phyloP scores from a whole-genome alignment of 345 rosid genomes.

The Mercurialis annua region DNA sequence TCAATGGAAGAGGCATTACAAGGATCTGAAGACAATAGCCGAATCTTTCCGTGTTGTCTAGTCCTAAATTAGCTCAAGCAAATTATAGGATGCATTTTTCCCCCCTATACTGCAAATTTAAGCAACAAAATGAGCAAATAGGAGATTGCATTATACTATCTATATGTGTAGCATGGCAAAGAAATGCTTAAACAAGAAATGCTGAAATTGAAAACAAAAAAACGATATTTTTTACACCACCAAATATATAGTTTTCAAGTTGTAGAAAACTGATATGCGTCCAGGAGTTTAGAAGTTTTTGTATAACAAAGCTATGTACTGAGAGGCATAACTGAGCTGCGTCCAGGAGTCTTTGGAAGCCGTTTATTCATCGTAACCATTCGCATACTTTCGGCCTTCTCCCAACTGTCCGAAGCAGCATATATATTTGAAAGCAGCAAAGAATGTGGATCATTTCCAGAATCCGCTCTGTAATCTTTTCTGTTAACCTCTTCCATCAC shows the following conservation, averaged over 20 bases:
- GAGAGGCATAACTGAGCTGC: conserved; percentile 44
- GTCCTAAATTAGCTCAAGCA: conserved; percentile 2
- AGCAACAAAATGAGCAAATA: background rate
- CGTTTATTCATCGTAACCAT: conserved; percentile 40
- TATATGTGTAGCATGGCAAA: no score
- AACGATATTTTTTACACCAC: no score
- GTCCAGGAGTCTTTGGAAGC: conserved; percentile 47
- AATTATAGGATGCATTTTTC: background rate
- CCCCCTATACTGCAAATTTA: background rate
- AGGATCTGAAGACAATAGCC: conserved; percentile 79
- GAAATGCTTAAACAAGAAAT: no score
- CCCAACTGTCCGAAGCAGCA: conserved; percentile 65
- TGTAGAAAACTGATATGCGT: no score
- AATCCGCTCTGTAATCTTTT: conserved; percentile 12
- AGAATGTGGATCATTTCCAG: conserved; percentile 40
- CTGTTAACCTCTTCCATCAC: conserved; percentile 37
- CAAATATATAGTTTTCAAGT: no score
- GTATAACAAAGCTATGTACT: conserved; percentile 9
- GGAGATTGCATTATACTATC: background rate
- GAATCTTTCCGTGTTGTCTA: conserved; percentile 83
- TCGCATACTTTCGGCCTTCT: conserved; percentile 54
- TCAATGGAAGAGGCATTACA: conserved; percentile 94
- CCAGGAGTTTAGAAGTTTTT: no score
- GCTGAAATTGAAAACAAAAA: no score
- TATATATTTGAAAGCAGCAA: conserved; percentile 59